Evolutionary conservation across 495 filamentous ascomycete genomes (phyloP).

Genomic region (Penicillium paradoxum): DNA sequence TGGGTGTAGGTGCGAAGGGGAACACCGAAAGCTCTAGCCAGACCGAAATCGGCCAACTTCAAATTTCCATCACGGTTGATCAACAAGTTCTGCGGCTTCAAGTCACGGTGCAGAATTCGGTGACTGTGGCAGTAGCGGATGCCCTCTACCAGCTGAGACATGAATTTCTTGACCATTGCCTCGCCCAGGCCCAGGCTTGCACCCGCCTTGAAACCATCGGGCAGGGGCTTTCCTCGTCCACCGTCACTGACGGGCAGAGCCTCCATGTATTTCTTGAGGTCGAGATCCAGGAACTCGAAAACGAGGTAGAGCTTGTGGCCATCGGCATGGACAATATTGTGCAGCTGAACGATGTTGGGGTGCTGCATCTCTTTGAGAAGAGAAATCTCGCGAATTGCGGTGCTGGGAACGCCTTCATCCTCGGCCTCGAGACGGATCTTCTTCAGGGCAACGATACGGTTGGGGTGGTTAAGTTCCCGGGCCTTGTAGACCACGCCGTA

Average conservation of each 20-base stretch:
- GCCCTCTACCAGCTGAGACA: conserved; percentile 87
- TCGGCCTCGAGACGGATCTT: conserved; percentile 98
- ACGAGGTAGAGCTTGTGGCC: conserved; percentile 96
- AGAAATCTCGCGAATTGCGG: conserved; percentile 94
- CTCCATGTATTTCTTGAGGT: conserved; percentile 99
- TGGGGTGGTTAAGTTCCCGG: conserved; percentile 68
- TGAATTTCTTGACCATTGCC: conserved; percentile 95
- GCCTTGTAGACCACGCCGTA: conserved; percentile 95
- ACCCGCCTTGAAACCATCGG: conserved; percentile 67
- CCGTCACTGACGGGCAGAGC: conserved; percentile 86
- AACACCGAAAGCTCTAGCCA: conserved; percentile 94
- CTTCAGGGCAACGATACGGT: conserved; percentile 89
- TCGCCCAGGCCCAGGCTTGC: conserved; percentile 76
- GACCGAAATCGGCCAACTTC: conserved; percentile 95
- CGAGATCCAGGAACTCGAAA: conserved; percentile 89
- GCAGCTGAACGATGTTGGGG: conserved; percentile 84
- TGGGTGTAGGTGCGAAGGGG: conserved; percentile 96
- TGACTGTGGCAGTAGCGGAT: conserved; percentile 95
- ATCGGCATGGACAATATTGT: conserved; percentile 96
- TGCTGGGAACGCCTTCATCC: conserved; percentile 94
- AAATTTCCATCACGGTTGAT: conserved; percentile 93
- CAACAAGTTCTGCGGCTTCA: conserved; percentile 97
- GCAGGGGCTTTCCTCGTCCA: conserved; percentile 81
- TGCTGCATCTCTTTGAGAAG: conserved; percentile 96
- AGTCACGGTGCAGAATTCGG: conserved; percentile 86